Evolutionary conservation across 2,329 filamentous ascomycete species (phyloP), one percentile per base, ranked within the genome.

Genomic region (Exophiala calicioides): DNA sequence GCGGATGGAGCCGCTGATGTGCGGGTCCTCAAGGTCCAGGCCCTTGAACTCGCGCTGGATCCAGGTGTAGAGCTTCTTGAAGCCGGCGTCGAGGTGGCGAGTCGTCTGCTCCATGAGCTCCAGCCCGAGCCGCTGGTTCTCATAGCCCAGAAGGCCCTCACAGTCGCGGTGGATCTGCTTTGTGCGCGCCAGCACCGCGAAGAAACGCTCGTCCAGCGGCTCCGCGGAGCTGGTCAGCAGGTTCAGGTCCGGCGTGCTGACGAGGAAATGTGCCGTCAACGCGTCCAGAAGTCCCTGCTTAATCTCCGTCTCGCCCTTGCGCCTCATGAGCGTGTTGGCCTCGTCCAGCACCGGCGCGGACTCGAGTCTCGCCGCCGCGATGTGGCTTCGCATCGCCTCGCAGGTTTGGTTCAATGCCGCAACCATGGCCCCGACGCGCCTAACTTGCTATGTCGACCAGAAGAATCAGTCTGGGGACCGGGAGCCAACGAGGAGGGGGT

Each of bases 31-130:
- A 6, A 97, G 78, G 64, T 97, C 94, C 39, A 97, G 71, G 0
- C 84, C 85, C 65, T 90, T 95, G 70, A 98, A 94, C 60, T 96
- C 90, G 49, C 86, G 84, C 64, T 96, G 90, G 15, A 95, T 84
- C 91, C 91, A 98, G 59, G 88, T 84, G 68, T 95, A 96, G 2
- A 98, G 78, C 64, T 96, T 98, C 64, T 98, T 91, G 59, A 93
- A 98, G 4, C 88, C 91, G 12, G 84, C 78, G 61, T 95, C 93
- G 38, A 98, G 77, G 52, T 88, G 82, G 49, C 88, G 89, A 0
- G 90, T 90, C 44, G 85, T 91, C 65, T 91, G 82, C 53, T 96
- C 91, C 77, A 97, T 90, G 37, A 97, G 80, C 60, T 97, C 90
- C 3, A 94, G 74, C 0, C 91, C 93, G 0, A 96, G 72, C 6